Evolutionary conservation across 192 early-diverging fungal species (phyloP).

Genomic region (Mortierella hygrophila): DNA sequence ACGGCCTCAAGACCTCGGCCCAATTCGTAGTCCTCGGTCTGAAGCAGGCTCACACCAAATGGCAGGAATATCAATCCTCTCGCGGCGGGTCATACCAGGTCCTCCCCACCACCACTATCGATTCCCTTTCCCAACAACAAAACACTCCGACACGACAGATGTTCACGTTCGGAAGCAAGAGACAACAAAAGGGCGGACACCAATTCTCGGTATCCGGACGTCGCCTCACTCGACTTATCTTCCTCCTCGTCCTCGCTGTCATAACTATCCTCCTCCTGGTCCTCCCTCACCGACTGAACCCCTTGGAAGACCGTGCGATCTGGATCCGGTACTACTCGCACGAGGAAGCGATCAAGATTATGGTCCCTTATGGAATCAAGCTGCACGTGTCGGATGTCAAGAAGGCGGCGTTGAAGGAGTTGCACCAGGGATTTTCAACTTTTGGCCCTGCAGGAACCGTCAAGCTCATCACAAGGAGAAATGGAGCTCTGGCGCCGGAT

Average conservation of each 20-base stretch:
- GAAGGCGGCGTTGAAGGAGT: not conserved
- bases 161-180: slow-evolving; percentile 16
- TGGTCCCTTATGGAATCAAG: not conserved
- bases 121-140: not conserved
- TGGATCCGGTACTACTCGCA: slow-evolving; percentile 36
- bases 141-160: not conserved
- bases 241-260: not conserved
- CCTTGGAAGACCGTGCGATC: slow-evolving; percentile 19
- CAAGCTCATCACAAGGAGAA: not conserved
- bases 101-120: not conserved
- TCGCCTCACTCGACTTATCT: not conserved
- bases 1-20: not conserved
- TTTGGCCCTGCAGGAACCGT: not conserved
- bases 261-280: not conserved
- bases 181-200: slow-evolving; percentile 4
- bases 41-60: not conserved
- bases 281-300: slow-evolving; percentile 5
- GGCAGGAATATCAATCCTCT: not conserved
- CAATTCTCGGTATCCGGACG: not conserved
- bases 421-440: not conserved
- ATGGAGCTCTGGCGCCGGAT: slow-evolving; percentile 4
- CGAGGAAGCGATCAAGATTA: slow-evolving; percentile 28
- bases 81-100: not conserved
- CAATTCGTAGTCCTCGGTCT: not conserved
- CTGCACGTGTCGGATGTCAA: slow-evolving; percentile 36